Conservation (phyloP, 768 basidiomycete species). For the Cyathus striatus region DNA sequence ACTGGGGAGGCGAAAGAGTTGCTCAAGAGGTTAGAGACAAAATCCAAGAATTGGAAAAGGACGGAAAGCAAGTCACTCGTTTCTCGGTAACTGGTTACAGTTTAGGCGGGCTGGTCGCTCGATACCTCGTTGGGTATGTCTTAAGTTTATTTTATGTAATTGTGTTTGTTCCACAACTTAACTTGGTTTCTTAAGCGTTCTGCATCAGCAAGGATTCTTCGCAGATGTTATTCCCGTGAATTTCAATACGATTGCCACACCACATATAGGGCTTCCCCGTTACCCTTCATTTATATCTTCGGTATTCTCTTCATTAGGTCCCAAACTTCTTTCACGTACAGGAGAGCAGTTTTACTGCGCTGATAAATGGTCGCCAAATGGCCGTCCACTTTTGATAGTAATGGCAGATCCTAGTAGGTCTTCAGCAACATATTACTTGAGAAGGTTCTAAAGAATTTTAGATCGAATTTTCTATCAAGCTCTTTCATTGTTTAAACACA, state of each 20-base stretch:
- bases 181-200: conserved; percentile 39
- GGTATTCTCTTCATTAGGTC: conserved; percentile 51
- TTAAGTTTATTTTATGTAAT: not conserved
- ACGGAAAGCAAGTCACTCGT: conserved; percentile 54
- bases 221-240: conserved; percentile 65
- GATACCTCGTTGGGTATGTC: conserved; percentile 70
- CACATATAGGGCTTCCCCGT: conserved; percentile 70
- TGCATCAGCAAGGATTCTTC: conserved; percentile 70
- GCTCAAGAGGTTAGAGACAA: conserved; percentile 66
- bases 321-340: conserved; percentile 68
- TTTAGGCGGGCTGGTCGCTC: conserved; percentile 77
- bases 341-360: conserved; percentile 74
- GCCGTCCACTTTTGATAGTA: conserved; percentile 64
- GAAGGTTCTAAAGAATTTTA: conserved; percentile 36
- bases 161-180: not conserved
- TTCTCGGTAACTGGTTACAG: conserved; percentile 78
- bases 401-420: conserved; percentile 73
- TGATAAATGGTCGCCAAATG: conserved; percentile 68
- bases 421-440: not conserved
- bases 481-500: conserved; percentile 57
- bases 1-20: conserved; percentile 80
- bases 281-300: conserved; percentile 57
- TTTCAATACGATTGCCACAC: conserved; percentile 82
- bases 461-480: conserved; percentile 70
- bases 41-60: conserved; percentile 43